A percentile compares a stretch with the other conserved stretches of the same genome.
Conservation (phyloP, 176 grass and related monocot species). For the Ananas comosus region DNA sequence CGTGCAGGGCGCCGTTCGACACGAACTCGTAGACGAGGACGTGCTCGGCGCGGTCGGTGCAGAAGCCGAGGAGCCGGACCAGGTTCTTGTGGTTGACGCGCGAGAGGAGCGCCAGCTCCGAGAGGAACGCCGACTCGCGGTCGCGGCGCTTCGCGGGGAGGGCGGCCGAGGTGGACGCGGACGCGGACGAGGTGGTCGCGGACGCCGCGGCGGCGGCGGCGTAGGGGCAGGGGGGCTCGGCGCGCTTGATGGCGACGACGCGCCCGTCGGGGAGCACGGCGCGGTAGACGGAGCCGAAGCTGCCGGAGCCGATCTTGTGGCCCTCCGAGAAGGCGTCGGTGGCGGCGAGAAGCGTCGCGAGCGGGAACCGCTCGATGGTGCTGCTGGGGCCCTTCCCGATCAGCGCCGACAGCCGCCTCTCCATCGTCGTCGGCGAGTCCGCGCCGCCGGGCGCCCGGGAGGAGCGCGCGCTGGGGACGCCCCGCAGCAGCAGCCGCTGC, state of each 20-base stretch:
- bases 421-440: conserved; percentile 21
- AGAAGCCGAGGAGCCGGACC: conserved; percentile 75
- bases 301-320: conserved; percentile 57
- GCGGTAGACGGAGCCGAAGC: conserved; percentile 89
- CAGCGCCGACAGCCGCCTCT: conserved; percentile 40
- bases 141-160: conserved; percentile 38
- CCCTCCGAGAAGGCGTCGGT: conserved; percentile 56
- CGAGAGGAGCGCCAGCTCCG: conserved; percentile 70
- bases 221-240: conserved; percentile 26
- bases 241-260: conserved; percentile 70
- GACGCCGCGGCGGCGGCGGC: conserved; percentile 7
- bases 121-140: conserved; percentile 66
- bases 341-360: conserved; percentile 36
- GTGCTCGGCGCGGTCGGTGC: conserved; percentile 48
- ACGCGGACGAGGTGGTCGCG: conserved; percentile 39
- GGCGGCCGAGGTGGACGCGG: conserved; percentile 23
- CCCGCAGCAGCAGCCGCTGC: neutral
- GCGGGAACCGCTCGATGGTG: conserved; percentile 74
- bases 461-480: too few relatives aligned
- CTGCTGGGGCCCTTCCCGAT: conserved; percentile 71
- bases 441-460: too few relatives aligned
- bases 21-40: conserved; percentile 88
- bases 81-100: conserved; percentile 90
- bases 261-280: conserved; percentile 50
- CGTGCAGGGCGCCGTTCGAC: conserved; percentile 73